Evolutionary conservation across 2,329 filamentous ascomycete genomes (phyloP), one percentile per base, ranked within the genome.

Genomic region (Ophiostoma novo-ulmi): DNA sequence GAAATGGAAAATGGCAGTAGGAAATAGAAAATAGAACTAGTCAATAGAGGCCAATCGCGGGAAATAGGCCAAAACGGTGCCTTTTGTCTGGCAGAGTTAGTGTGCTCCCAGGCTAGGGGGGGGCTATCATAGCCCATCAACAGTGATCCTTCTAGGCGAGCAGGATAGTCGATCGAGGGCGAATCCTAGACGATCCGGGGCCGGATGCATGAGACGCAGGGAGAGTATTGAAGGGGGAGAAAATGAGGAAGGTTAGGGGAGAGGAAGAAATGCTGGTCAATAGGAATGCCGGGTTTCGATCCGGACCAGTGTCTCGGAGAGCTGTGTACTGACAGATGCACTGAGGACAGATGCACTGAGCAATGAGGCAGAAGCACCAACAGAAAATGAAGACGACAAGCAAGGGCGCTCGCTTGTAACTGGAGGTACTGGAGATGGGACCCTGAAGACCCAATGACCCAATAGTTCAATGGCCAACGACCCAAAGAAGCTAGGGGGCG

Each of bases 401-500:
- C 58, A 17, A 63, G 26, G 58, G 22, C 58, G 52, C 58, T 36
- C 58, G 52, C 58, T 36, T 35, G 61, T 17, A n/a, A 39, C 35
- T 65, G 61, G 61, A 39, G 61, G 22, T 65, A 64, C 31, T 10
- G 31, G 63, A 20, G 44, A n/a, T 48, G 44, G 44, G 44, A 48
- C 44, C 44, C 44, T 48, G 44, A 44, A 44, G 14, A n/a, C 44
- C 44, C 44, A 48, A 20, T 48, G 35, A 4, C 13, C 36, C 36
- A 41, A 5, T 31, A 31, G 8, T 44, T 22, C 65, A 41, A 7
- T 31, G 36, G 22, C n/a, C 36, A 41, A 48, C n/a, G 13, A 14
- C 65, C 39, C 38, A 35, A 67, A 41, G 65, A 67, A 41, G 65
- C 65, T 67, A 67, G 38, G 38, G 36, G 38, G 64, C 65, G n/a